These are phyloP conservation scores for Paramecium sexaurelia DNA, from an alignment of 73 alveolate genomes.

Conservation along the genomic window DNA sequence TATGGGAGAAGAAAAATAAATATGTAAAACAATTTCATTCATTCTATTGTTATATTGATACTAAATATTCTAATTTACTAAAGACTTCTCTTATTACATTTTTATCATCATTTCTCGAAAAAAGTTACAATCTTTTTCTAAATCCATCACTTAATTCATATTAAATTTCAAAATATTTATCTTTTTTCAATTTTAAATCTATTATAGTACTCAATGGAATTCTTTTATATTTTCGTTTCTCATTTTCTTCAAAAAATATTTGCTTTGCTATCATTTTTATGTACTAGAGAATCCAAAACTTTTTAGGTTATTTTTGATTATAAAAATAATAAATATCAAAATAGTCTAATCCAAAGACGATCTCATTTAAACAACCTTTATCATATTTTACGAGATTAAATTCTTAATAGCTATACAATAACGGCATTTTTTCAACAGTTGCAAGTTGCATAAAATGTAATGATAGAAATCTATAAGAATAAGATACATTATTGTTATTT, in stretches of 20 bases:
- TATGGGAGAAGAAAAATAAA: neutral
- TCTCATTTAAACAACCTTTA: neutral
- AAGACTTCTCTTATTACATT: neutral
- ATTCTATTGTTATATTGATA: neutral
- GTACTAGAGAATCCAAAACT: neutral
- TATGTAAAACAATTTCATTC: neutral
- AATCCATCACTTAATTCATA: neutral
- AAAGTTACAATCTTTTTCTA: neutral
- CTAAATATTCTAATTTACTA: conserved; percentile 8
- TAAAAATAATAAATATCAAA: neutral
- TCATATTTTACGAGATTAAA: neutral
- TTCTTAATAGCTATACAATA: neutral
- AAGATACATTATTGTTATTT: neutral
- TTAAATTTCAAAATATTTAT: neutral
- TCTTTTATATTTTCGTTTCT: neutral
- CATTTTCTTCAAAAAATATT: neutral
- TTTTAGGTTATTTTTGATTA: neutral
- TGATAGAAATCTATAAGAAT: neutral
- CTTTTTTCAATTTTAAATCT: neutral
- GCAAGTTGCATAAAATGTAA: neutral
- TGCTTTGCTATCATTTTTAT: neutral
- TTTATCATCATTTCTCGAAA: conserved; percentile 11
- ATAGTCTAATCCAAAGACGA: neutral
- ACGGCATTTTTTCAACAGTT: neutral
- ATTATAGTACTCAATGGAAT: neutral